These are phyloP conservation scores for Starmerella sirachaensis DNA, from an alignment of 805 yeast species.

Conservation along the genomic window DNA sequence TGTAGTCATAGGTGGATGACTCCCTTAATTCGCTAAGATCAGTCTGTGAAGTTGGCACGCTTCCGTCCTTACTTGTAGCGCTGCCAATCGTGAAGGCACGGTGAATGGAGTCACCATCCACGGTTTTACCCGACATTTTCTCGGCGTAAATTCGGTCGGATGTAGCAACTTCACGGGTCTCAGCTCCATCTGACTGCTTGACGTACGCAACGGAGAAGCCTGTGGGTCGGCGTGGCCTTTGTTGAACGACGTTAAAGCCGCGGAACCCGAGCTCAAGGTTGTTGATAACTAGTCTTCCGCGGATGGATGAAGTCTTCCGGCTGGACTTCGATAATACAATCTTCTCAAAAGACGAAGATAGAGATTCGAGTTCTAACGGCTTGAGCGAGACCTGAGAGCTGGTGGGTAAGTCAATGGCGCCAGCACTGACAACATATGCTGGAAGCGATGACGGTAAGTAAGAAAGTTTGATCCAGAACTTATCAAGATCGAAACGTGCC, in stretches of 20 bases:
- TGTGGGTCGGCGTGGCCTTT: slow-evolving; percentile 1
- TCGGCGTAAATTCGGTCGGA: slow-evolving; percentile 11
- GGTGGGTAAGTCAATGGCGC: neutral
- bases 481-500: slow-evolving; percentile 10
- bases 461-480: slow-evolving; percentile 18
- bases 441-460: slow-evolving; percentile 8
- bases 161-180: slow-evolving; percentile 41
- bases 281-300: slow-evolving; percentile 9
- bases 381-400: slow-evolving; percentile 11
- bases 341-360: slow-evolving; percentile 3
- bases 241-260: slow-evolving; percentile 43
- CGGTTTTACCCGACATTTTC: slow-evolving; percentile 9
- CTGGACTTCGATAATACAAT: slow-evolving; percentile 10
- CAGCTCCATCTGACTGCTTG: slow-evolving; percentile 36
- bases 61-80: neutral
- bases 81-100: slow-evolving; percentile 1
- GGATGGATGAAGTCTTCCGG: slow-evolving; percentile 10
- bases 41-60: slow-evolving; percentile 1
- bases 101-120: neutral
- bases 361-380: slow-evolving; percentile 6
- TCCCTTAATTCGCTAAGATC: slow-evolving; percentile 2
- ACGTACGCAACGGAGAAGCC: slow-evolving; percentile 30
- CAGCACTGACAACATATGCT: neutral
- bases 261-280: slow-evolving; percentile 48
- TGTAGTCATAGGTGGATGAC: slow-evolving; percentile 28